A percentile compares a stretch with the other conserved stretches of the same genome.
Conservation (phyloP, 768 basidiomycete species). For the Tricholoma sp. region DNA sequence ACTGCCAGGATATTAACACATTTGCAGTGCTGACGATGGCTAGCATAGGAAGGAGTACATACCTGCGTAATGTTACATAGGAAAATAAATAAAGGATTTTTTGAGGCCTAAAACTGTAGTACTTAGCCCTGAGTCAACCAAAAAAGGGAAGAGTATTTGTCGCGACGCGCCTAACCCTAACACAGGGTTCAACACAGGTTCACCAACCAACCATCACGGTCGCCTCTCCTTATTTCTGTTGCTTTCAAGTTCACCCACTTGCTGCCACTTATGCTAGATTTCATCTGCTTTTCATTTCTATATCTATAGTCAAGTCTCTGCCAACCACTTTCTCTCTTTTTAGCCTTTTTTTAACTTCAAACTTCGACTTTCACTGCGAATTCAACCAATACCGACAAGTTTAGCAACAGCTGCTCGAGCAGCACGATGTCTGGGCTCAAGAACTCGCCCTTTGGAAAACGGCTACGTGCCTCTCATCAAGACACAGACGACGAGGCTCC, state of each 20-base stretch:
- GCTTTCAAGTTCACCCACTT: conserved; percentile 1
- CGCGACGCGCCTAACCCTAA: not conserved
- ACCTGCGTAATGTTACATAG: no score
- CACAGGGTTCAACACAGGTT: not conserved
- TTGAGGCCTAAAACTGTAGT: no score
- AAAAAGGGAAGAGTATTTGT: not conserved
- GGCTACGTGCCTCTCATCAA: conserved; percentile 67
- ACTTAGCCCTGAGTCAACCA: no score
- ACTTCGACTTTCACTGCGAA: not conserved
- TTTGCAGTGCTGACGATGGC: not conserved
- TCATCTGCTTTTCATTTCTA: not conserved
- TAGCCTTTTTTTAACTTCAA: not conserved
- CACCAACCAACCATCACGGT: not conserved
- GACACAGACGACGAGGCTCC: conserved; percentile 54
- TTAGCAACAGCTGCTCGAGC: not conserved
- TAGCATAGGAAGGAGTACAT: not conserved
- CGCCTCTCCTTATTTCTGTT: not conserved
- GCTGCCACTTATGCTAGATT: conserved; percentile 6
- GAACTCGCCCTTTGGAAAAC: conserved; percentile 82
- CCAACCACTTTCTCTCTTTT: conserved; percentile 2
- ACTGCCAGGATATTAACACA: not conserved
- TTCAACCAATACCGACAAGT: not conserved
- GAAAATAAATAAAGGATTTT: no score
- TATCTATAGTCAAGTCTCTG: not conserved
- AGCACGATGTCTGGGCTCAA: conserved; percentile 64